Conservation (phyloP, 345 rosid genomes). For the Dimocarpus longan region DNA sequence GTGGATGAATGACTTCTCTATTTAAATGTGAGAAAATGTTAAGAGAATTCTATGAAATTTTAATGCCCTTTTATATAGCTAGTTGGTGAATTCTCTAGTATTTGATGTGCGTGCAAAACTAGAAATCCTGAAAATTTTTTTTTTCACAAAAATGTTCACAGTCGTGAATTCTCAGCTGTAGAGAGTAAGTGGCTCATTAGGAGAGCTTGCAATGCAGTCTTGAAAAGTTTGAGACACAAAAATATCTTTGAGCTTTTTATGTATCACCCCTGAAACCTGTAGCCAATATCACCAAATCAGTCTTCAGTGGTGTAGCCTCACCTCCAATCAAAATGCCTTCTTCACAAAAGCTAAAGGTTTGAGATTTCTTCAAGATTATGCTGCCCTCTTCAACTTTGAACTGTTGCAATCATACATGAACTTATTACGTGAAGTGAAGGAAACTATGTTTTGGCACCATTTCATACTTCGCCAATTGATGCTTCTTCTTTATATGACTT, state of each 20-base stretch:
- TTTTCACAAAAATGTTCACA: too few species aligned
- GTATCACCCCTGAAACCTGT: too few species aligned
- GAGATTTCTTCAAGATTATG: slow-evolving; percentile 42
- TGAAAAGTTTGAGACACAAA: too few species aligned
- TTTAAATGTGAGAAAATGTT: background rate
- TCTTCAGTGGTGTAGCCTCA: too few species aligned
- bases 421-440: slow-evolving; percentile 33
- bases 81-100: too few species aligned
- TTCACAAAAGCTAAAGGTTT: background rate
- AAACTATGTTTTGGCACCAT: slow-evolving; percentile 51
- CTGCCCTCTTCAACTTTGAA: slow-evolving; percentile 48
- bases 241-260: too few species aligned
- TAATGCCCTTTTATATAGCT: too few species aligned
- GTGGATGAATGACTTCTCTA: slow-evolving; percentile 44
- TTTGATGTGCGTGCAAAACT: too few species aligned
- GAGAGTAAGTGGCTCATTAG: slow-evolving; percentile 32
- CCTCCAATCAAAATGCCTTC: too few species aligned
- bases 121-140: too few species aligned
- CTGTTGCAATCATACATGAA: slow-evolving; percentile 29
- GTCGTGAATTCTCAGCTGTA: slow-evolving; percentile 29
- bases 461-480: slow-evolving; percentile 34
- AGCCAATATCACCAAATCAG: too few species aligned
- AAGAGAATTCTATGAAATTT: too few species aligned
- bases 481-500: slow-evolving; percentile 36
- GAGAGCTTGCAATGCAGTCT: slow-evolving; percentile 31